A percentile compares a stretch with the other conserved stretches of the same genome.
Conservation (phyloP, 1,284 basidiomycete species). For the Chalciporus sp. region DNA sequence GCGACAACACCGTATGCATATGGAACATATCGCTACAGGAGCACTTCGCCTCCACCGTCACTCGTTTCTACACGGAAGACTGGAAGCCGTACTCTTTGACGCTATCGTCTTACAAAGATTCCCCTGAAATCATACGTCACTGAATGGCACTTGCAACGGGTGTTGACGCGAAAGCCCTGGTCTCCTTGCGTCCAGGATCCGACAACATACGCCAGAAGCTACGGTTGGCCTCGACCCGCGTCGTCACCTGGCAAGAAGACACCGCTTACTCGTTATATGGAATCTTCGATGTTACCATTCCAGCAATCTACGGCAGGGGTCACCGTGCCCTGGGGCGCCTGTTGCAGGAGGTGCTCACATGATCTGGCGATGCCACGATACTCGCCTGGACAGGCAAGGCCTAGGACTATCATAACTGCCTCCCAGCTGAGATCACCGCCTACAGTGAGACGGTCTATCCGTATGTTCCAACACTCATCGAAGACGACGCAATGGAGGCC, state of each 20-base stretch:
- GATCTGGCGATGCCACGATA: conserved; percentile 10
- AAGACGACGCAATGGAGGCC: neutral
- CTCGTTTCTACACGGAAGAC: conserved; percentile 3
- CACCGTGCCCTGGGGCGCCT: conserved; percentile 12
- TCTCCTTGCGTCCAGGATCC: neutral
- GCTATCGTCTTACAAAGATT: neutral
- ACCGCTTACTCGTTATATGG: conserved; percentile 11
- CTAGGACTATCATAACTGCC: conserved; percentile 12
- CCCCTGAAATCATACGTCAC: neutral
- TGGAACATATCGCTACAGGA: too few species aligned
- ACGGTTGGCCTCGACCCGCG: neutral
- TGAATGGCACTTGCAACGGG: neutral
- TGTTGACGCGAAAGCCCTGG: neutral
- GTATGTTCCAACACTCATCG: neutral
- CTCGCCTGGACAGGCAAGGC: conserved; percentile 9
- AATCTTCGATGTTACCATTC: conserved; percentile 12
- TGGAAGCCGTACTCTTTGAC: neutral
- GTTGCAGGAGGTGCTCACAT: conserved; percentile 5
- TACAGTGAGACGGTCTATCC: neutral
- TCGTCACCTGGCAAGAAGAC: conserved; percentile 9
- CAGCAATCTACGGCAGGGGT: conserved; percentile 7
- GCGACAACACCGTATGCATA: conserved; percentile 7
- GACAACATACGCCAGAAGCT: conserved; percentile 1
- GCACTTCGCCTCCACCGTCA: conserved; percentile 11
- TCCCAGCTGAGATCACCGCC: conserved; percentile 13